A percentile compares a stretch with the other conserved stretches of the same genome.
Evolutionary conservation across 176 grass and related monocot genomes (phyloP).

Genomic region (Tillandsia fasciculata): DNA sequence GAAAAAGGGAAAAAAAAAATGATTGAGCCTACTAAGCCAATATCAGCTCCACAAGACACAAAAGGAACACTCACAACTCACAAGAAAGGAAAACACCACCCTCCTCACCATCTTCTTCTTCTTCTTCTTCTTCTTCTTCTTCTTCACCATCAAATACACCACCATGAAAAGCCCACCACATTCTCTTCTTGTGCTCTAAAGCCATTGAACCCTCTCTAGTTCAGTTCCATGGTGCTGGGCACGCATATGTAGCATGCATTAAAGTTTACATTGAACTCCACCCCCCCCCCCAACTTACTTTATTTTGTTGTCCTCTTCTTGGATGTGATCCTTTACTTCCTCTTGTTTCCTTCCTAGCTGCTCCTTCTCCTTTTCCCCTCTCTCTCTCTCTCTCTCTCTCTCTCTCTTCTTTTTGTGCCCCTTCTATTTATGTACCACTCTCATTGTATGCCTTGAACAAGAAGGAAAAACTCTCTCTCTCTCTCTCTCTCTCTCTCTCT

Average conservation of each 20-base stretch:
- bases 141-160: neutral
- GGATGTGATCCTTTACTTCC: neutral
- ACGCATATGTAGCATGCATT: neutral
- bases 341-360: neutral
- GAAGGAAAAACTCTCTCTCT: no score
- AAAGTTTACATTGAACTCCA: no score
- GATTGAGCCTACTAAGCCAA: constrained; percentile 15
- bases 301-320: neutral
- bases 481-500: no score
- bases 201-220: neutral
- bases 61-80: neutral
- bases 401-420: neutral
- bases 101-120: neutral
- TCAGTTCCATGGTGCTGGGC: neutral
- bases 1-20: neutral
- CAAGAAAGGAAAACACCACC: neutral
- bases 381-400: neutral
- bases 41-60: neutral
- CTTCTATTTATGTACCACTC: no score
- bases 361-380: neutral
- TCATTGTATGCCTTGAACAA: no score
- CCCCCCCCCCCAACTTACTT: neutral
- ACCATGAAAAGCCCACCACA: neutral
- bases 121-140: no score
- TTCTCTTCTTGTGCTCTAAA: neutral